Evolutionary conservation across 768 basidiomycete species (phyloP), one percentile per base, ranked within the genome.

Genomic region (Terana coerulea): DNA sequence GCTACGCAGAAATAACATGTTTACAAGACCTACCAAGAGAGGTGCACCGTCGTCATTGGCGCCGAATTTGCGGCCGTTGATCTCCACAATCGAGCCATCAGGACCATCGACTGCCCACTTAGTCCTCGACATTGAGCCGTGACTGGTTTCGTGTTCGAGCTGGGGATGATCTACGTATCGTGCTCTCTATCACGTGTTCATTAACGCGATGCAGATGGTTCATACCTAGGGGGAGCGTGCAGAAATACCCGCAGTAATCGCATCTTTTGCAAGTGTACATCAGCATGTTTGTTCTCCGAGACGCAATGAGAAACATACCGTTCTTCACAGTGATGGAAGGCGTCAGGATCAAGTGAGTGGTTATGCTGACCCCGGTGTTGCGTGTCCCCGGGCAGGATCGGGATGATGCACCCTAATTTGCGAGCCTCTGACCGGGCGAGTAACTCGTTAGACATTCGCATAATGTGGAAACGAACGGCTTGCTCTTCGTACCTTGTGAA

Each of bases 121-220:
- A 0, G 79, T 77, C 49, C 67, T 71, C 0, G 79, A 76, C 81
- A 84, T 84, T 1, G 80, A 82, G 5, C 83, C 84, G 51, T 85
- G 83, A 14, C 71, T 71, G 0, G 83, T 85, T 37, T 83, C 81
- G 33, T 85, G 83, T 39, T 81, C 78, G 54, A 75, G 71, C 51
- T 84, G 81, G 0, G 78, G 50, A 51, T 85, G 83, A 0, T 77
- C 83, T 84, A 35, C 15, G 25, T 10, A n/a, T 30, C n/a, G 15
- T 10, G 44, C 28, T 11, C 35, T 7, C 15, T 15, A 22, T 49
- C n/a, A 41, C 37, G 25, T 29, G 2, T 33, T 48, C 15, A 2
- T 29, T 21, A n/a, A 1, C 5, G 21, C 4, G 1, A 26, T 24
- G 14, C 11, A n/a, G 25, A 1, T 14, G 12, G 3, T 4, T 47